Percentiles rank a stretch among this genome's conserved stretches.
These are phyloP conservation scores for Globisporangium middletonii DNA, from an alignment of 352 stramenopile species.

Conservation along the genomic window DNA sequence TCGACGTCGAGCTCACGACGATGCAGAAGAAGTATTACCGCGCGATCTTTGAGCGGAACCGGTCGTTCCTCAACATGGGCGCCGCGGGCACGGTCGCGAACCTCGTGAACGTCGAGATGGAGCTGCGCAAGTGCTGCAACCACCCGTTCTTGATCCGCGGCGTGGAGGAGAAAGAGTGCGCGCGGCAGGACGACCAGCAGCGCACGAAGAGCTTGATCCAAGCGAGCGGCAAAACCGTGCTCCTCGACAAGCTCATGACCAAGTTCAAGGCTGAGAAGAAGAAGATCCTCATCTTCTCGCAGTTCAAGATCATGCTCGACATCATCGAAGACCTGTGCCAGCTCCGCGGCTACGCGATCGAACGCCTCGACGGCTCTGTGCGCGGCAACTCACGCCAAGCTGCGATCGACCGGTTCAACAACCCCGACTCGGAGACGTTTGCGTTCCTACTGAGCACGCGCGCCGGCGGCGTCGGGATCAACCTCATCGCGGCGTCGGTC, in stretches of 20 bases:
- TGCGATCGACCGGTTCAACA: slow-evolving; percentile 98
- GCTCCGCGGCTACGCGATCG: slow-evolving; percentile 82
- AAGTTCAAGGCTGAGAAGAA: slow-evolving; percentile 96
- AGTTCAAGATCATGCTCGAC: slow-evolving; percentile 99
- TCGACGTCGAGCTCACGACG: slow-evolving; percentile 99
- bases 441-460: slow-evolving; percentile 96
- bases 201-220: slow-evolving; percentile 75
- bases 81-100: slow-evolving; percentile 90
- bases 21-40: slow-evolving; percentile 97
- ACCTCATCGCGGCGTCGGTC: slow-evolving; percentile 89
- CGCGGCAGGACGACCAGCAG: slow-evolving; percentile 56
- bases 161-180: slow-evolving; percentile 97
- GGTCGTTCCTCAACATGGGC: slow-evolving; percentile 86
- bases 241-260: slow-evolving; percentile 98
- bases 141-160: slow-evolving; percentile 98
- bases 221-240: slow-evolving; percentile 95
- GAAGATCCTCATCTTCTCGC: slow-evolving; percentile 98
- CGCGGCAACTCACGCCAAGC: slow-evolving; percentile 96
- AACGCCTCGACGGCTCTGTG: slow-evolving; percentile 96
- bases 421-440: slow-evolving; percentile 92
- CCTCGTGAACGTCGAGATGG: slow-evolving; percentile 99
- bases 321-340: slow-evolving; percentile 91
- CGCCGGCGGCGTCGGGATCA: slow-evolving; percentile 97
- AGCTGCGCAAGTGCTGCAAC: slow-evolving; percentile 99
- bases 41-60: slow-evolving; percentile 99